Base-by-base conservation (phyloP, 2,329 filamentous ascomycete genomes). In the Microascus cirrosus region DNA sequence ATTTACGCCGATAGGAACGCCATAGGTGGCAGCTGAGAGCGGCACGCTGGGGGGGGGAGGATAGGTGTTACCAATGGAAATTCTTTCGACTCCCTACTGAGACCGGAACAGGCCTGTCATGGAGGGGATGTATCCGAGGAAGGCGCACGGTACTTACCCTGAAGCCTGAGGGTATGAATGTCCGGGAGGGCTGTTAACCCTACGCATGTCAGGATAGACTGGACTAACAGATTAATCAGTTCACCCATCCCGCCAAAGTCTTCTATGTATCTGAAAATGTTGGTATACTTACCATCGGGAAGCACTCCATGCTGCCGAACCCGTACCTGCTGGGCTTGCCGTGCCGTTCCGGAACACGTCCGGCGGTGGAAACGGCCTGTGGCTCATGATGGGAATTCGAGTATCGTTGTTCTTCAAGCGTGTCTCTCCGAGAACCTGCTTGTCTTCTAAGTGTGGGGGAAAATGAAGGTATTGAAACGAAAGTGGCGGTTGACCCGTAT, bases 101-200 rank as follows among this genome's bases (percentile, higher is more conserved):
- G 36, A 45, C 39, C 39, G 39, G n/a, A 15, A n/a, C 39, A 2
- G 39, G 5, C 39, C 13, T 6, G 39, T n/a, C 39, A 45, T n/a
- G 13, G 18, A 45, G 39, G n/a, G 39, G 39, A 18, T n/a, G 15
- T n/a, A 18, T 18, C 8, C 18, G 18, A 32, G 36, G 54, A 36
- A 48, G 18, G 25, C 20, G 25, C 45, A 50, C 4, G 22, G 20
- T 50, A 57, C 55, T 39, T 39, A 57, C 55, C 55, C 55, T 57
- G 55, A 57, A 39, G 55, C 45, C 24, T 57, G 55, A 25, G 55
- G 53, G 34, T 52, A 57, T 39, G 55, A 42, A 15, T 48, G 55
- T 8, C 20, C 13, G 45, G 55, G 55, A n/a, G 55, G 55, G 24
- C 55, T 57, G 50, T 35, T 52, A 56, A 45, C 55, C 55, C 55